Evolutionary conservation across 257 asterid species (phyloP), one percentile per base, ranked within the genome.

Genomic region (Plantago major): DNA sequence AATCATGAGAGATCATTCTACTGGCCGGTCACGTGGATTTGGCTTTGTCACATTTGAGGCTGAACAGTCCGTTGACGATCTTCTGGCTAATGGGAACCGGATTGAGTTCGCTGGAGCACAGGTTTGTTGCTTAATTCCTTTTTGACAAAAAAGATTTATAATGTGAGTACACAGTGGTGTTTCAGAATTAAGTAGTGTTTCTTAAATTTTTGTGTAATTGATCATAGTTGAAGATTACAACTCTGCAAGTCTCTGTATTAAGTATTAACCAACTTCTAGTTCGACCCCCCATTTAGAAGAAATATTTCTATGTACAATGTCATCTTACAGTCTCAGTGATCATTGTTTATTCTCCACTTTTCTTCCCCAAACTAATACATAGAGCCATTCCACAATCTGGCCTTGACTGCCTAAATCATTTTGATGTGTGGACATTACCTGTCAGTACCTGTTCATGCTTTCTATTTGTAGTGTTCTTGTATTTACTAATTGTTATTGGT

Each of bases 11-110:
- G 89, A 79, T 63, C 89, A 82, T 77, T 63, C 85, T 16, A 79
- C 62, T 63, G 74, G 78, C 33, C 80, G 89, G 38, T 79, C 89
- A 28, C 89, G 89, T 63, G 89, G 89, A 40, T 82, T 82, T 68
- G 89, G 83, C 55, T 82, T 82, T 65, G 62, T 82, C 46, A 73
- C 80, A 9, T 82, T 82, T 66, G 89, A 82, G 60, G 66, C 78
- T 50, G 86, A 82, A 49, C 71, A 75, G 66, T 71, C 80, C 47
- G 86, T 82, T 48, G 89, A 79, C 46, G 81, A 79, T 63, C 64
- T 82, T 55, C 65, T 82, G 67, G 73, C 78, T 16, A 71, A 79
- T 60, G 89, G 89, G 14, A 82, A 82, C 73, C 74, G 68, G 67
- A 65, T 82, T 68, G 86, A 82, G 17, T 77, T 82, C 71, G 72